Conservation (phyloP, 345 rosid genomes). For the Hypericum perforatum region DNA sequence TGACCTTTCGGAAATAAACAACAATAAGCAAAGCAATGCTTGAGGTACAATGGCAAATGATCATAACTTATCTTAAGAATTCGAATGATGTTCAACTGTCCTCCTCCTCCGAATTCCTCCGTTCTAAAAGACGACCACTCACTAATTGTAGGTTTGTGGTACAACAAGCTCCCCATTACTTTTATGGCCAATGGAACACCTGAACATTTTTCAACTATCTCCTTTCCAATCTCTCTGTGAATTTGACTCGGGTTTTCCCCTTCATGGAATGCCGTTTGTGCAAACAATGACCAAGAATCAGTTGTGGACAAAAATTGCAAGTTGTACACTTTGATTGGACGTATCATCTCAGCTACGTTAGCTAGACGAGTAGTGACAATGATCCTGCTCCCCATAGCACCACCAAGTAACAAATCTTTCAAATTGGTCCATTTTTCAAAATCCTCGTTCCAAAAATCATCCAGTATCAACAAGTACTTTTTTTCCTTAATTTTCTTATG, state of each 20-base stretch:
- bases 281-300: background rate
- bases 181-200: slow-evolving; percentile 21
- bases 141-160: background rate
- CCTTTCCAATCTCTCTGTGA: slow-evolving; percentile 8
- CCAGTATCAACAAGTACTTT: slow-evolving; percentile 12
- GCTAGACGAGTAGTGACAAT: slow-evolving; percentile 11
- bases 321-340: background rate
- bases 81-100: slow-evolving; percentile 1
- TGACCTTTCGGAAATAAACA: slow-evolving; percentile 17
- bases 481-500: background rate
- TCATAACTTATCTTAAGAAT: slow-evolving; percentile 14
- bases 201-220: slow-evolving; percentile 23
- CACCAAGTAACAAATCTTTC: too few relatives aligned
- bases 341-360: background rate
- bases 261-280: background rate
- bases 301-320: background rate
- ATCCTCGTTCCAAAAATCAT: slow-evolving; percentile 16
- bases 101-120: slow-evolving; percentile 18
- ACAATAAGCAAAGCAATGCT: slow-evolving; percentile 14
- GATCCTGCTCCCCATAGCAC: slow-evolving; percentile 17
- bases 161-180: slow-evolving; percentile 15
- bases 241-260: background rate
- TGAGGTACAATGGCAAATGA: background rate
- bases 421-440: too few relatives aligned
- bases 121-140: slow-evolving; percentile 12